phyloP scores from a whole-genome alignment of 2,329 filamentous ascomycete genomes.

The Aspergillus terreus region DNA sequence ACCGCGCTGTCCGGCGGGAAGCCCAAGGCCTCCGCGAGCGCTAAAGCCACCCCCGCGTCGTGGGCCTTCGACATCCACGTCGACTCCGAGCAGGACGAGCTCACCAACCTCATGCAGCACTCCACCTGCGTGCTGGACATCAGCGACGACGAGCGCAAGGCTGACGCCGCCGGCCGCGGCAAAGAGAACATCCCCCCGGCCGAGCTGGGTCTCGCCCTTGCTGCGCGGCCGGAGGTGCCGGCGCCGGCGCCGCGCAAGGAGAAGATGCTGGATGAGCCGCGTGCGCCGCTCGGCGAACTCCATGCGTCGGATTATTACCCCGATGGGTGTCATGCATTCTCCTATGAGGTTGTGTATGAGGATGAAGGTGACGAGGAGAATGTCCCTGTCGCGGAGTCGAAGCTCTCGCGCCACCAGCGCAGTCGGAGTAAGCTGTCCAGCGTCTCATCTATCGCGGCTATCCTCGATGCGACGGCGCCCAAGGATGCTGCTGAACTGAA shows the following conservation, averaged over 20 bases:
- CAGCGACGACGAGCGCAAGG: conserved; percentile 72
- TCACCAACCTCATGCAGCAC: conserved; percentile 90
- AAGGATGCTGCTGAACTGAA: conserved; percentile 40
- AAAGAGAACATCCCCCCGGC: conserved; percentile 91
- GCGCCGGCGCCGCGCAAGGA: conserved; percentile 2
- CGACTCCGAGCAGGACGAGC: conserved; percentile 84
- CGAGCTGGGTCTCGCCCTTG: conserved; percentile 56
- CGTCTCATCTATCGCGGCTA: conserved; percentile 24
- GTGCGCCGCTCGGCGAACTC: conserved; percentile 65
- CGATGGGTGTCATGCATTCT: conserved; percentile 60
- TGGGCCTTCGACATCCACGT: conserved; percentile 97
- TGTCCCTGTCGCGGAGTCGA: conserved; percentile 13
- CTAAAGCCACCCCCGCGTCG: conserved; percentile 37
- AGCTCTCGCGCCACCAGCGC: conserved; percentile 2
- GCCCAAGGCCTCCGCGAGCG: conserved; percentile 35
- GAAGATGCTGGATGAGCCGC: conserved; percentile 61
- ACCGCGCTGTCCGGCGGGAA: conserved; percentile 62
- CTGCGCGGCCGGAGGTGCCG: conserved; percentile 31
- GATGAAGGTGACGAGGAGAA: conserved; percentile 45
- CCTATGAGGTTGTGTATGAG: conserved; percentile 59
- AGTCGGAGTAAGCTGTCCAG: conserved; percentile 19
- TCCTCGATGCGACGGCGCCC: conserved; percentile 19
- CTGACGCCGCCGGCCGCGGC: conserved; percentile 50
- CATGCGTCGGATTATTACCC: conserved; percentile 65
- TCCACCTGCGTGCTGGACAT: conserved; percentile 83